Base-by-base conservation (phyloP, 208 protist genomes). In the Leishmania tropica region DNA sequence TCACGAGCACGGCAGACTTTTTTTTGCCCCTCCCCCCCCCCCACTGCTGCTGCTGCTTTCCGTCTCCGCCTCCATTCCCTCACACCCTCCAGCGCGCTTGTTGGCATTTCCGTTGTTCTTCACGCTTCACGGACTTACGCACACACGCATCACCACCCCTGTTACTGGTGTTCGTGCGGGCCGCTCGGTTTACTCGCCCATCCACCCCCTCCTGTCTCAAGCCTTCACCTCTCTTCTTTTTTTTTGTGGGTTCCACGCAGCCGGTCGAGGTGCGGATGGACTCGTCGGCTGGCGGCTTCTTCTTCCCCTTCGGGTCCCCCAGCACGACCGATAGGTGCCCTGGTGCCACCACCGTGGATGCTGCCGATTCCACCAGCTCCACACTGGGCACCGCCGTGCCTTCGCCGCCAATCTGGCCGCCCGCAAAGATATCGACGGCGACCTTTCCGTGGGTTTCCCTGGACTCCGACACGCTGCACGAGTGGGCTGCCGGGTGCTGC, bases 391-490 rank as follows among this genome's bases (percentile, higher is more conserved):
- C 37, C 5, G 81, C 15, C 28, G 72, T 35, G 21, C 31, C 54
- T 42, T 56, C 70, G 4, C 56, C 72, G 21, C 54, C 81, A 8
- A 19, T 64, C 68, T 83, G 78, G 80, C 80, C 76, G 17, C 75
- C 80, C 28, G 53, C 84, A 5, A 73, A 77, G 13, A 79, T 45
- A 13, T 80, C 75, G 45, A 83, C 62, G 28, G 53, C 80, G 48
- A 40, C 19, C n/a, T 87, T 87, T 40, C 84, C 84, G 19, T 87
- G 84, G 84, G 67, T 84, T 15, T 7, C 47, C 3, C 56, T 83
- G 24, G 62, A 80, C 37, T 37, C 81, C 3, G 70, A 28, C 17
- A 68, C 51, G 21, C 58, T 84, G 62, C 28, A 73, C 1, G 35
- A 68, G 56, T 87, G 83, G 83, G 78, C 78, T 6, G 51, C 62